A percentile compares a stretch with the other conserved stretches of the same genome.
These are phyloP conservation scores for Neoboletus subvelutipes DNA, from an alignment of 768 basidiomycete genomes.

Conservation along the genomic window DNA sequence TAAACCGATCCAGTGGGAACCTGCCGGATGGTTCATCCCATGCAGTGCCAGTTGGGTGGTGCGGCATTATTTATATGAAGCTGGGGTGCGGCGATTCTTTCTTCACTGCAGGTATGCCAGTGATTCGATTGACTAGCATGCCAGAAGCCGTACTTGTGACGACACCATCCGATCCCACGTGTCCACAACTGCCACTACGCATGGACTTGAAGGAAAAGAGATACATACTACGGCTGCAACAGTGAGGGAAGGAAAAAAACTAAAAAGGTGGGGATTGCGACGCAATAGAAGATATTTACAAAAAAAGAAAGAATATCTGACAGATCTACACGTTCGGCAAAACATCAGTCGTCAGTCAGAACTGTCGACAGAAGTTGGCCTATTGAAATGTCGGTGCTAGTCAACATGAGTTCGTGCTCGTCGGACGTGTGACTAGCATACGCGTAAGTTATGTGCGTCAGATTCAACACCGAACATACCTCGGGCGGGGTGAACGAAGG, in stretches of 20 bases:
- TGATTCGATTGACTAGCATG: too few species aligned
- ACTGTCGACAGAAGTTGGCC: neutral
- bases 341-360: neutral
- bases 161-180: neutral
- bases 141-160: neutral
- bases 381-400: neutral
- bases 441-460: neutral
- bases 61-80: too few species aligned
- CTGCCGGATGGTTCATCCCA: too few species aligned
- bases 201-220: neutral
- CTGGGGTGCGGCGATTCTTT: too few species aligned
- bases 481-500: neutral
- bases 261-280: too few species aligned
- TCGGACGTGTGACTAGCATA: neutral
- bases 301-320: too few species aligned
- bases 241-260: too few species aligned
- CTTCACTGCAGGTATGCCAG: too few species aligned
- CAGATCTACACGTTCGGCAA: neutral
- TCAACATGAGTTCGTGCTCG: neutral
- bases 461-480: neutral
- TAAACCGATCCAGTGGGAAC: too few species aligned
- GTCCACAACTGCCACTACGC: neutral
- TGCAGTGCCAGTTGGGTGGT: too few species aligned
- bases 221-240: too few species aligned
- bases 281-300: too few species aligned